Base-by-base conservation (phyloP, 306 rosid genomes). In the Prosopis cineraria region DNA sequence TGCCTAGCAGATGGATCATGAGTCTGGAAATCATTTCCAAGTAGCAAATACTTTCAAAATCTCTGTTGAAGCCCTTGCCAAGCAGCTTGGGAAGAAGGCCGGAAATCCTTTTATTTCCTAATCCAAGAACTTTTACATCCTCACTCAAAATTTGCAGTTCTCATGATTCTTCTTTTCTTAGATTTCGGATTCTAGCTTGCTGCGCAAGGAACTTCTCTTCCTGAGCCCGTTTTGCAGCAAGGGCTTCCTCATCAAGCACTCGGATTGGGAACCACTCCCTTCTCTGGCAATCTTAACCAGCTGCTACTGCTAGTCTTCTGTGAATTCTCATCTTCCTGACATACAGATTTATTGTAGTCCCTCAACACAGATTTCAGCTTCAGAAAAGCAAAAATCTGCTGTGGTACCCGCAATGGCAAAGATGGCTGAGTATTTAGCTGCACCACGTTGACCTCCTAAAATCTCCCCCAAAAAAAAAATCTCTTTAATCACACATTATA, bases 211-310 rank as follows among this genome's bases (percentile, higher is more conserved):
- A 82, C 80, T 91, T 81, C 64, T 90, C 85, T 69, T 95, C 92
- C 75, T 78, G 90, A 73, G 90, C 97, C 77, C 81, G 82, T 78
- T 93, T 95, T 19, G 83, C 89, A 74, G 98, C 96, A 30, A 89
- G 84, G 59, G 87, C 96, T 83, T 93, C 98, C 70, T 95, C 99
- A 12, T 95, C 94, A 9, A 95, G 94, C 50, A 93, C 79, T 78
- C 39, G 78, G 79, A 95, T 91, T 0, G 98, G 99, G 25, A 90
- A 93, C 99, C 99, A 95, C 65, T 93, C 90, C 86, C 88, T 77
- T 89, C 89, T 69, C 94, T 0, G 99, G 99, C 86, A 87, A 76
- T 77, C 82, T 90, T 37, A 91, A 80, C 95, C 88, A 93, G 65
- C 63, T 82, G 52, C 75, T 80, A 48, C 63, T 82, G 52, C 78